Conservation (phyloP, 495 filamentous ascomycete species). For the Neurospora cerealis region DNA sequence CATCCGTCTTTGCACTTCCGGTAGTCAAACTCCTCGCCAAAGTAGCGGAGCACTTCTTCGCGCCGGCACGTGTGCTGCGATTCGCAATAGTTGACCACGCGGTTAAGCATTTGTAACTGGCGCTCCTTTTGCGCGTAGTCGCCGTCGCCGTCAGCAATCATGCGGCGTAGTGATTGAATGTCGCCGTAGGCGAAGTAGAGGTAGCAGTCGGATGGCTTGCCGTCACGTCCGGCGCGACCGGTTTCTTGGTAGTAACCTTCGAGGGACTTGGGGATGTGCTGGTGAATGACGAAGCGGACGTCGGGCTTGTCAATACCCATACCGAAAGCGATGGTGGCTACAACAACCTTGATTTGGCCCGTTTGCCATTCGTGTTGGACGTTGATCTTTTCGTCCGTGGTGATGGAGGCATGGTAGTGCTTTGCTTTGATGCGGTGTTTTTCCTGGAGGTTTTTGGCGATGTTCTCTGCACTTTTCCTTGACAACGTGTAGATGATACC, state of each 20-base stretch:
- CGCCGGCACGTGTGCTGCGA: constrained; percentile 78
- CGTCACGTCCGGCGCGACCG: constrained; percentile 87
- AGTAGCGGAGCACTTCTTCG: constrained; percentile 82
- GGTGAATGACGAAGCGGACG: constrained; percentile 91
- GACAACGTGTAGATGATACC: constrained; percentile 94
- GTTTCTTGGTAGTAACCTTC: constrained; percentile 99
- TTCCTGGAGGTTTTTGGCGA: constrained; percentile 55
- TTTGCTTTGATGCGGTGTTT: constrained; percentile 58
- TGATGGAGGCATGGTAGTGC: constrained; percentile 80
- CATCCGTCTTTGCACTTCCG: constrained; percentile 64
- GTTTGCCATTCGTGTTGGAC: constrained; percentile 77
- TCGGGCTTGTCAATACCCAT: constrained; percentile 99
- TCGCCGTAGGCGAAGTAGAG: constrained; percentile 80
- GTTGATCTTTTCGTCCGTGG: constrained; percentile 46
- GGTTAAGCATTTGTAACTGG: constrained; percentile 73
- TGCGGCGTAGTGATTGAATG: constrained; percentile 44
- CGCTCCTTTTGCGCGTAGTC: constrained; percentile 67
- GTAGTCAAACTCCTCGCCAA: constrained; percentile 69
- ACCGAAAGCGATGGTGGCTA: constrained; percentile 97
- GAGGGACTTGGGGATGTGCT: constrained; percentile 84
- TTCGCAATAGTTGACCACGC: constrained; percentile 78
- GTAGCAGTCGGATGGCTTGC: constrained; percentile 76
- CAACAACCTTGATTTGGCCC: constrained; percentile 73
- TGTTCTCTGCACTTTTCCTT: constrained; percentile 67
- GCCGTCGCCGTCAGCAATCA: constrained; percentile 74